Evolutionary conservation across 768 basidiomycete species (phyloP).

Genomic region (Cystobasidium ongulense): DNA sequence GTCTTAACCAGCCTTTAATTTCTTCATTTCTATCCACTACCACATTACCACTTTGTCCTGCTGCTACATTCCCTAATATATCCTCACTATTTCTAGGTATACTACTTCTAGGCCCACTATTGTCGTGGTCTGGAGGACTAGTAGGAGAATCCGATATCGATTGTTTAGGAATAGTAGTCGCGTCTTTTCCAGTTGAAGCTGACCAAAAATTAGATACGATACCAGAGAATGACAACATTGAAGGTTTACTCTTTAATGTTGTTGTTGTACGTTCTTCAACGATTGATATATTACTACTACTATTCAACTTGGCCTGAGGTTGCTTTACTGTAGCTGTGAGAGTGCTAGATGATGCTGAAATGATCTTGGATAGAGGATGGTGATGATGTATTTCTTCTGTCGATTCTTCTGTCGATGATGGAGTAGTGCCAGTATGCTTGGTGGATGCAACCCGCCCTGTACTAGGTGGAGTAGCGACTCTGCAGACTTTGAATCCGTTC

Average conservation of each 20-base stretch:
- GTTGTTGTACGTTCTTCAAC: background rate
- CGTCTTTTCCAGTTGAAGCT: background rate
- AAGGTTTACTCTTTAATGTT: background rate
- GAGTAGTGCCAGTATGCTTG: background rate
- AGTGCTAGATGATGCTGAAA: background rate
- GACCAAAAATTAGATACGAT: background rate
- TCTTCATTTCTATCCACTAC: background rate
- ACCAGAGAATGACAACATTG: background rate
- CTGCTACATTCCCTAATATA: no score
- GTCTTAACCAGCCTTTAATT: slow-evolving; percentile 10
- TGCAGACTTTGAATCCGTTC: background rate
- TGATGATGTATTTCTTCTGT: background rate
- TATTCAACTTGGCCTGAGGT: no score
- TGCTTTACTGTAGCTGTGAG: background rate
- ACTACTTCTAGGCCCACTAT: no score
- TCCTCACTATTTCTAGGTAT: no score
- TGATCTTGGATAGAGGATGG: background rate
- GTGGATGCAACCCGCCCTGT: background rate
- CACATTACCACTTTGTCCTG: background rate
- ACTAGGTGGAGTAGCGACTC: slow-evolving; percentile 2
- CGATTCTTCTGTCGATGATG: background rate
- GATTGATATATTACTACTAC: background rate
- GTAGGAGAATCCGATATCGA: no score
- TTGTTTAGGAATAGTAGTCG: background rate
- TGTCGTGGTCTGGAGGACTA: no score